phyloP scores from a whole-genome alignment of 129 eudicot genomes.

The Glebionis coronaria region DNA sequence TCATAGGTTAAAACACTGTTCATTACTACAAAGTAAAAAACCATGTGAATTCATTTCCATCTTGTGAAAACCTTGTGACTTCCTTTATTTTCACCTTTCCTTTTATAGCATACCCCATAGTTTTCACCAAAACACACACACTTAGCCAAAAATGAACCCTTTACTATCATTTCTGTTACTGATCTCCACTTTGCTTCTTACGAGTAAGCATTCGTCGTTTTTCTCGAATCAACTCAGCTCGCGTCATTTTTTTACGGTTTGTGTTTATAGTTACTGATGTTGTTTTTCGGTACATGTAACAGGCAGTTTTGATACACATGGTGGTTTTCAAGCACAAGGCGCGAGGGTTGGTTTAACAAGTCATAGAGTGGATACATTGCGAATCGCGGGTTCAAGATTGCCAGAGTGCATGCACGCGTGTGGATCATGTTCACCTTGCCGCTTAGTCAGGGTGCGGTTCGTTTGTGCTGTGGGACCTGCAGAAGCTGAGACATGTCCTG shows the following conservation, averaged over 20 bases:
- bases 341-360: not conserved
- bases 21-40: constrained; percentile 26
- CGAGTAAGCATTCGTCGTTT: constrained; percentile 10
- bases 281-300: not conserved
- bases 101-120: constrained; percentile 17
- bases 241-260: not conserved
- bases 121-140: constrained; percentile 7
- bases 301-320: constrained; percentile 10
- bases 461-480: constrained; percentile 45
- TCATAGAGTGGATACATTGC: constrained; percentile 39
- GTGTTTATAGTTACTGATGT: not conserved
- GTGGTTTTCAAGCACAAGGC: constrained; percentile 14
- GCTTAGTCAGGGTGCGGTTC: constrained; percentile 82
- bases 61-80: constrained; percentile 36
- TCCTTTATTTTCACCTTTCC: constrained; percentile 17
- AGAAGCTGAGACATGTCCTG: constrained; percentile 34
- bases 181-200: constrained; percentile 27
- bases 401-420: constrained; percentile 93
- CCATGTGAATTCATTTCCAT: constrained; percentile 34
- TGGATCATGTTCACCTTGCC: constrained; percentile 89
- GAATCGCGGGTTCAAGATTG: constrained; percentile 71
- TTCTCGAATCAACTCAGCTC: not conserved
- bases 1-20: constrained; percentile 11
- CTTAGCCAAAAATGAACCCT: constrained; percentile 21
- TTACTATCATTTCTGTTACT: constrained; percentile 14